phyloP scores from a whole-genome alignment of 257 asterid species.

The Mentha longifolia region DNA sequence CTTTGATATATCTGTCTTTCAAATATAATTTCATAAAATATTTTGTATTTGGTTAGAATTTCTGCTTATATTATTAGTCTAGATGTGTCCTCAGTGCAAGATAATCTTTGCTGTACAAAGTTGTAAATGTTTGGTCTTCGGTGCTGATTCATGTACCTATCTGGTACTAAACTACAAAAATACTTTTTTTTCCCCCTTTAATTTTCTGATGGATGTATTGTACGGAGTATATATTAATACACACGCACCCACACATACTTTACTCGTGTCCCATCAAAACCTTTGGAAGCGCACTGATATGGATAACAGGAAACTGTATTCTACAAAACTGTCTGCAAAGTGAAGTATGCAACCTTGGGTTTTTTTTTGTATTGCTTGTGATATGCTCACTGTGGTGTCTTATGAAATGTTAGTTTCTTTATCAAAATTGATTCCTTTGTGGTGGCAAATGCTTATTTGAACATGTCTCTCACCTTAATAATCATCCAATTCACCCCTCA shows the following conservation, averaged over 20 bases:
- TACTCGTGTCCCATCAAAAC: conserved; percentile 2
- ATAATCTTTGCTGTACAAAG: not conserved
- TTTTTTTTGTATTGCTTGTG: not conserved
- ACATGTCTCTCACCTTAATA: not conserved
- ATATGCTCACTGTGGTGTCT: not conserved
- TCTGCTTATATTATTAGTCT: conserved; percentile 13
- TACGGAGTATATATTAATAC: not conserved
- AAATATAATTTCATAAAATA: not conserved
- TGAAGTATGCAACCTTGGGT: not conserved
- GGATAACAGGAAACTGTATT: no score
- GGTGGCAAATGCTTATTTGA: not conserved
- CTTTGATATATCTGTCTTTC: not conserved
- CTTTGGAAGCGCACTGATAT: not conserved
- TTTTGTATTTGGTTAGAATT: conserved; percentile 12
- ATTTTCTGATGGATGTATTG: conserved; percentile 1
- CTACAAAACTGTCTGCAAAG: conserved; percentile 7
- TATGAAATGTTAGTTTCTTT: not conserved
- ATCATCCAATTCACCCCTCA: not conserved
- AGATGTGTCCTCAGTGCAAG: conserved; percentile 6
- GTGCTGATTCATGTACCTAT: not conserved
- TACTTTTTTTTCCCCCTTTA: not conserved
- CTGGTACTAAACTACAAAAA: not conserved
- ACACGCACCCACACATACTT: not conserved
- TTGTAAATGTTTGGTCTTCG: conserved; percentile 1
- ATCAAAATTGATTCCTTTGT: not conserved